These are phyloP conservation scores for Russula dissimulans DNA, from an alignment of 768 basidiomycete species.

Conservation along the genomic window DNA sequence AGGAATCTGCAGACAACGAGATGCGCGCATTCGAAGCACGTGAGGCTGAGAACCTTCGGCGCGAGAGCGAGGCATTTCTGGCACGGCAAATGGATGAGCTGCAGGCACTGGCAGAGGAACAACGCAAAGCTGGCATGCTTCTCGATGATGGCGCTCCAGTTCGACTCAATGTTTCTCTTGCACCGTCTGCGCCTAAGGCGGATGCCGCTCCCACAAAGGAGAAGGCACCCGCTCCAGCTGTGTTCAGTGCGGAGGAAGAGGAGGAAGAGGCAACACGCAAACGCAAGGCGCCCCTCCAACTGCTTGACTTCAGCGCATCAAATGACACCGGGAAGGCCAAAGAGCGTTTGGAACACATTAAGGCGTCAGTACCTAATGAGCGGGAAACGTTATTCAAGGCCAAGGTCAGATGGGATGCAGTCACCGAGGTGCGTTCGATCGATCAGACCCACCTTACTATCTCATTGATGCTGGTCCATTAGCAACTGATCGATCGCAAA, in stretches of 20 bases:
- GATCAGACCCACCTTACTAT: background rate
- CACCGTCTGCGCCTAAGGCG: conserved; percentile 31
- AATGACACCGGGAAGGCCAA: conserved; percentile 71
- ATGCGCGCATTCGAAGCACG: conserved; percentile 77
- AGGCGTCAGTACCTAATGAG: conserved; percentile 62
- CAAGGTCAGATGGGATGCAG: conserved; percentile 86
- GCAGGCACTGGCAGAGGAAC: conserved; percentile 84
- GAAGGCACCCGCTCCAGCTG: conserved; percentile 40
- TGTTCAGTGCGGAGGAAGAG: conserved; percentile 82
- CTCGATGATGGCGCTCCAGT: conserved; percentile 90
- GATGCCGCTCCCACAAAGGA: conserved; percentile 35
- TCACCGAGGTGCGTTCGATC: conserved; percentile 61
- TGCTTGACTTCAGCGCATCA: conserved; percentile 80
- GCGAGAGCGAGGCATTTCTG: conserved; percentile 90
- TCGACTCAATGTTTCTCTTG: conserved; percentile 69
- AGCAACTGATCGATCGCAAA: conserved; percentile 79
- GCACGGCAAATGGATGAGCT: conserved; percentile 93
- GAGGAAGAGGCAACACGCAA: conserved; percentile 73
- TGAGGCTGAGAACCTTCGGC: conserved; percentile 77
- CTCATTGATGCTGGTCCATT: conserved; percentile 15
- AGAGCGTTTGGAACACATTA: conserved; percentile 73
- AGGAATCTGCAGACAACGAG: conserved; percentile 77
- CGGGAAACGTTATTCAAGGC: conserved; percentile 72
- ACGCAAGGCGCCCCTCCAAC: conserved; percentile 78
- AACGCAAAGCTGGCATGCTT: conserved; percentile 82